A percentile compares a stretch with the other conserved stretches of the same genome.
These are phyloP conservation scores for Harrya chromipes DNA, from an alignment of 768 basidiomycete genomes.

Conservation along the genomic window DNA sequence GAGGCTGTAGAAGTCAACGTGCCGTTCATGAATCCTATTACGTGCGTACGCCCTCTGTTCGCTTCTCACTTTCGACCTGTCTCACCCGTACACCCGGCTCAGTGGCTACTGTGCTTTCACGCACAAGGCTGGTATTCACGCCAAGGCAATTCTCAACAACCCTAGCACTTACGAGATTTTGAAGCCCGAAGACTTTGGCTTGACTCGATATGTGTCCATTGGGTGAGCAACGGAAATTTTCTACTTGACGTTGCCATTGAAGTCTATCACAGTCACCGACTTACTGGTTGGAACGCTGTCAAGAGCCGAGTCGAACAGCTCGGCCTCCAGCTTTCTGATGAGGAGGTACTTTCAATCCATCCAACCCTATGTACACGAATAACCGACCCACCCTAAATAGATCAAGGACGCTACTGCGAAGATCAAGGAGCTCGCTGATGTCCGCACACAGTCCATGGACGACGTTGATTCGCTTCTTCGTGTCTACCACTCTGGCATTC, in stretches of 20 bases:
- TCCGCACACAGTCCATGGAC: conserved; percentile 98
- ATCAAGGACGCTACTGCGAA: conserved; percentile 98
- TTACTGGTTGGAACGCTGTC: conserved; percentile 99
- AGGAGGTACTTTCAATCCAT: conserved; percentile 50
- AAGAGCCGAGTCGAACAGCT: conserved; percentile 99
- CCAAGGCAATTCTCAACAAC: conserved; percentile 99
- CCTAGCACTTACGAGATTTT: conserved; percentile 99
- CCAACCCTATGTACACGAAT: background rate
- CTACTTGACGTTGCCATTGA: background rate
- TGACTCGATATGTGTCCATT: conserved; percentile 96
- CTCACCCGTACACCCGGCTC: conserved; percentile 1
- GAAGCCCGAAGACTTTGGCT: conserved; percentile 98
- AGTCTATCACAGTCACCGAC: conserved; percentile 61
- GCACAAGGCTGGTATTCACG: conserved; percentile 99
- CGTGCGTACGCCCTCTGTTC: conserved; percentile 42
- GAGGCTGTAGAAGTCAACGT: conserved; percentile 98
- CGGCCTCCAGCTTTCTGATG: conserved; percentile 84
- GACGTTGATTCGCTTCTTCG: conserved; percentile 97
- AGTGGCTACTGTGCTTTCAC: conserved; percentile 99
- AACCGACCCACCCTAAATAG: conserved; percentile 33
- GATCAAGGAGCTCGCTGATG: conserved; percentile 99
- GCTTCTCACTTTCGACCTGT: background rate
- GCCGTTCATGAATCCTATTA: conserved; percentile 96
- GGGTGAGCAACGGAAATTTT: conserved; percentile 46
- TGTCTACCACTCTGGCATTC: conserved; percentile 92